Conservation (phyloP, 805 yeast species). For the Henningerozyma blattae region DNA sequence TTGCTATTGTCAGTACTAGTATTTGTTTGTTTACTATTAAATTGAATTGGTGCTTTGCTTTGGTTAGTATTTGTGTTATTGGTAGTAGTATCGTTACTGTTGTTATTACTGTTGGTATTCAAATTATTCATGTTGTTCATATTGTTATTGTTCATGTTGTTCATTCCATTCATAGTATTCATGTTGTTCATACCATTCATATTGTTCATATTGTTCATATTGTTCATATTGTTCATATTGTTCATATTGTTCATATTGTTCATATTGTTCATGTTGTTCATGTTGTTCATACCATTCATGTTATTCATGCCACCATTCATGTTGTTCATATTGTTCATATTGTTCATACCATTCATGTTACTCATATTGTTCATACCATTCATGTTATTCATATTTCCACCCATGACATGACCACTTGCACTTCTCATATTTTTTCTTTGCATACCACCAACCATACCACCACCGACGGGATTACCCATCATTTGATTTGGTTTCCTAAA, state of each 20-base stretch:
- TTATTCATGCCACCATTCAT: not conserved
- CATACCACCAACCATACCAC: too few relatives aligned
- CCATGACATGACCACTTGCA: not conserved
- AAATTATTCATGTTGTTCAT: not conserved
- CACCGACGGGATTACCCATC: not conserved
- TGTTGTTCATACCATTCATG: conserved; percentile 1
- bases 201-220: not conserved
- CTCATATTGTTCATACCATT: not conserved
- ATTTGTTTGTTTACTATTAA: too few relatives aligned
- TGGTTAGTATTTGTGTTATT: conserved; percentile 7
- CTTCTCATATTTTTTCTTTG: not conserved
- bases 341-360: conserved; percentile 1
- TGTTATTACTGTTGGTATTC: not conserved
- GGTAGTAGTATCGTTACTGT: not conserved
- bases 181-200: not conserved
- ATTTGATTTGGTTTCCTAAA: not conserved
- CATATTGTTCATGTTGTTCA: conserved; percentile 1
- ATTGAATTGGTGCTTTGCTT: conserved; percentile 23
- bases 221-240: not conserved
- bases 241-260: not conserved
- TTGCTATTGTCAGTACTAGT: too few relatives aligned
- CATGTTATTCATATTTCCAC: not conserved
- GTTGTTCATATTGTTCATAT: conserved; percentile 1
- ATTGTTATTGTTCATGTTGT: not conserved
- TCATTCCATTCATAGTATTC: not conserved